Evolutionary conservation across 257 asterid genomes (phyloP), one percentile per base, ranked within the genome.

Genomic region (Marsdenia floribunda): DNA sequence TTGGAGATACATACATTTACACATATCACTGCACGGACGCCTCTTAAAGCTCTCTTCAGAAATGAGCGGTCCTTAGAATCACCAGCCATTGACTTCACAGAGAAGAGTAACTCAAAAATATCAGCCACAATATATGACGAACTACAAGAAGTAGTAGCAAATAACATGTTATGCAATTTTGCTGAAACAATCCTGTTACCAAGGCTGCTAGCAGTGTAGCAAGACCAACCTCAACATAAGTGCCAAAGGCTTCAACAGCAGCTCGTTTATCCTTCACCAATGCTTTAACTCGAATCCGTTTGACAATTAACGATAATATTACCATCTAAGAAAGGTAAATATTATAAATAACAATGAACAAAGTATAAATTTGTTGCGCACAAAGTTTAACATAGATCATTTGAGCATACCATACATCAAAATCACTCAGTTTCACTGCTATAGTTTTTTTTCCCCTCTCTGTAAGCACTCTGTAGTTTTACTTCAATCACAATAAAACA

Each of bases 171-270:
- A 58, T 50, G 47, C 40, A 29, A 40, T n/a, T 77, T 29, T 12
- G 58, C 19, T 65, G 44, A 24, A 11, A 44, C 15, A 42, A 15
- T 24, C 63, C 21, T 46, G 18, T 3, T 1, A 38, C 33, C 4
- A 40, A 44, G 24, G 29, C 19, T 29, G 33, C 33, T 29, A 58
- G 42, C 4, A 58, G 11, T 24, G n/a, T 44, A 19, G 70, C 70
- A 73, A 1, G 12, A 44, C 74, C 85, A 81, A 94, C 99, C 97
- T 94, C 96, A 82, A 94, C 99, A 79, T 92, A 94, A 73, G 97
- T 86, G 69, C 99, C 97, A 83, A 94, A 94, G 69, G 99, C 97
- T 86, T 90, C 97, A 89, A 89, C 74, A 72, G 99, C 93, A 79
- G 79, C 90, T 61, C 94, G 90, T 82, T 87, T 94, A 85, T 94